phyloP scores from a whole-genome alignment of 2,329 filamentous ascomycete genomes.

The Hypoxylon sp. region DNA sequence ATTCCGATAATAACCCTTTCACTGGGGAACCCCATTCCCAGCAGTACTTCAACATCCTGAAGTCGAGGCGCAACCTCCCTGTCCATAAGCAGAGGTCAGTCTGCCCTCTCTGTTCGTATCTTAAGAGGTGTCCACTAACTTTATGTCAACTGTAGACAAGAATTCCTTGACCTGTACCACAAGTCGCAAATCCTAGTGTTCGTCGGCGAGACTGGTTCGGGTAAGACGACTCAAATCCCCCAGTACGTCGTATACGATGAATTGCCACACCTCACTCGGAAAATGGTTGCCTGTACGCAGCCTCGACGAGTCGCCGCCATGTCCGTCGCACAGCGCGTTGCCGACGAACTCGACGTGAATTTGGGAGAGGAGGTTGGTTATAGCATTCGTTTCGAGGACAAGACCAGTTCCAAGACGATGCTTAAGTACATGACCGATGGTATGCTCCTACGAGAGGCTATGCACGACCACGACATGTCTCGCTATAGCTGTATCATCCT shows the following conservation, averaged over 20 bases:
- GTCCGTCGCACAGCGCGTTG: slow-evolving; percentile 98
- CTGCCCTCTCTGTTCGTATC: slow-evolving; percentile 12
- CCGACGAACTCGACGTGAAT: slow-evolving; percentile 93
- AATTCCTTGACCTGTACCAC: slow-evolving; percentile 95
- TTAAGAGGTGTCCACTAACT: slow-evolving; percentile 17
- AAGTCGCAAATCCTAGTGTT: slow-evolving; percentile 96
- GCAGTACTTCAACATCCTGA: slow-evolving; percentile 91
- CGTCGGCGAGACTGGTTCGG: slow-evolving; percentile 98
- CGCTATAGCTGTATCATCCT: slow-evolving; percentile 98
- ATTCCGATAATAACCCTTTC: slow-evolving; percentile 88
- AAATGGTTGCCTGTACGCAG: slow-evolving; percentile 97
- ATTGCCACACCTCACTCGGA: slow-evolving; percentile 85
- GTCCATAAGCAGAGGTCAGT: slow-evolving; percentile 89
- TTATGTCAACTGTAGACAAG: slow-evolving; percentile 69
- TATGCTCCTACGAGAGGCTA: slow-evolving; percentile 96
- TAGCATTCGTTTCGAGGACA: slow-evolving; percentile 98
- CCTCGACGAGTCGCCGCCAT: slow-evolving; percentile 98
- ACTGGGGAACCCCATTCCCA: slow-evolving; percentile 82
- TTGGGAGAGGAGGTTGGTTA: slow-evolving; percentile 97
- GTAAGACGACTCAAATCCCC: slow-evolving; percentile 98
- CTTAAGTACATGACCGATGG: slow-evolving; percentile 99
- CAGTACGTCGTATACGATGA: slow-evolving; percentile 99
- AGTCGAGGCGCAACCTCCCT: slow-evolving; percentile 85
- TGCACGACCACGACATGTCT: slow-evolving; percentile 92
- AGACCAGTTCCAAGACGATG: slow-evolving; percentile 87